Evolutionary conservation across 257 asterid species (phyloP).

Genomic region (Solanum phureja): DNA sequence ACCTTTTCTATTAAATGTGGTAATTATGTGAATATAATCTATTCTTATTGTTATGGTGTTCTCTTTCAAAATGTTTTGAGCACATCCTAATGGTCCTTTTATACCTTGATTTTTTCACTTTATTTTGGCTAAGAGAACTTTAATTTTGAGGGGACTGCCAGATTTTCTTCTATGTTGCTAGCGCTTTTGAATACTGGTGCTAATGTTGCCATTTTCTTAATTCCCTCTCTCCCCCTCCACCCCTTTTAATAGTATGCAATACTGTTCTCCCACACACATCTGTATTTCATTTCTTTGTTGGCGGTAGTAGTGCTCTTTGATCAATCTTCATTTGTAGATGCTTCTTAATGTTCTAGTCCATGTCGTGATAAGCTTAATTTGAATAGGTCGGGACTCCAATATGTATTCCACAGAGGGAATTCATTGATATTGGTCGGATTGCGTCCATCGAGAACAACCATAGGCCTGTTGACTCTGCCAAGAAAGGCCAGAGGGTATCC

Average conservation of each 20-base stretch:
- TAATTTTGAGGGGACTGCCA: neutral
- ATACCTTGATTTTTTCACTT: neutral
- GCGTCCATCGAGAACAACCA: slow-evolving; percentile 86
- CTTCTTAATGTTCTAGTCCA: neutral
- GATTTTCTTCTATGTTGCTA: neutral
- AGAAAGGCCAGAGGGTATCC: slow-evolving; percentile 84
- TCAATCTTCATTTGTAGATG: slow-evolving; percentile 6
- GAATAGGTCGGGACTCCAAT: slow-evolving; percentile 16
- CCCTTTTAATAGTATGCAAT: neutral
- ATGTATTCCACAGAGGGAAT: slow-evolving; percentile 49
- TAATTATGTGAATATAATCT: neutral
- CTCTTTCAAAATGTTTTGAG: neutral
- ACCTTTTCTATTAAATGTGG: neutral
- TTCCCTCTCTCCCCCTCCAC: neutral
- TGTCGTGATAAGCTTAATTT: slow-evolving; percentile 35
- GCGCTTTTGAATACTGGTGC: neutral
- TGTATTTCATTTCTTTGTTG: neutral
- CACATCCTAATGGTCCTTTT: neutral
- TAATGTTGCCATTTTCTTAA: neutral
- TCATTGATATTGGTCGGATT: slow-evolving; percentile 79
- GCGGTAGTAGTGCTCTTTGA: neutral
- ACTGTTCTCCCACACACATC: neutral
- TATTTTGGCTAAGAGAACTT: neutral
- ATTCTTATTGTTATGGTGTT: neutral
- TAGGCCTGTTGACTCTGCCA: slow-evolving; percentile 80